Evolutionary conservation across 352 stramenopile species (phyloP), one percentile per base, ranked within the genome.

Genomic region (Albugo laibachii): DNA sequence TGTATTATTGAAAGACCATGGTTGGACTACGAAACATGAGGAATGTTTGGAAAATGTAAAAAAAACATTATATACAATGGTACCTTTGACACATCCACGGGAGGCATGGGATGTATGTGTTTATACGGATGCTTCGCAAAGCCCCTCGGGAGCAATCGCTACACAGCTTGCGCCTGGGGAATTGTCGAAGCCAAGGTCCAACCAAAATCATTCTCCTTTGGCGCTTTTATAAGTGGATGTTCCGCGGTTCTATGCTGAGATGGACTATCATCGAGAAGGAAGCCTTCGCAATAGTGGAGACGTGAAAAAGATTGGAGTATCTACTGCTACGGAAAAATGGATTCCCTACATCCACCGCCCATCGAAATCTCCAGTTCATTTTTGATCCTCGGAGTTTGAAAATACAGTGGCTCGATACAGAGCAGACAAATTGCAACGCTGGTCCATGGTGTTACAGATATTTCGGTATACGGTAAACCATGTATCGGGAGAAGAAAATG

Each of bases 341-440:
- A 21, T 65, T 65, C 24, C n/a, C 16, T 1, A 2, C 58, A 14
- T 65, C 47, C 41, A 65, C 57, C 1, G 57, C 58, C 41, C 57
- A 64, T 13, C 38, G 49, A 1, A 64, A 64, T 36, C 40, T 64
- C 3, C 15, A 36, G n/a, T 58, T 57, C 44, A 57, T 58, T 10
- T 65, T 65, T 39, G 54, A 58, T 18, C 57, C 57, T n/a, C n/a
- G 47, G 1, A 24, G 21, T 1, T 20, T 6, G 42, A 50, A 35
- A 13, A 36, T 1, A 47, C 18, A 10, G 50, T 61, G 49, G 1
- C 49, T 6, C 18, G 45, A 13, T 58, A 54, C 45, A 54, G 62
- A 31, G 60, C 50, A 0, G 50, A 64, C 49, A 67, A 67, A 44
- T 40, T 64, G 3, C 47, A 59, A 39, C 41, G 56, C 1, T 67